Evolutionary conservation across 768 basidiomycete species (phyloP).

Genomic region (Boletus coccyginus): DNA sequence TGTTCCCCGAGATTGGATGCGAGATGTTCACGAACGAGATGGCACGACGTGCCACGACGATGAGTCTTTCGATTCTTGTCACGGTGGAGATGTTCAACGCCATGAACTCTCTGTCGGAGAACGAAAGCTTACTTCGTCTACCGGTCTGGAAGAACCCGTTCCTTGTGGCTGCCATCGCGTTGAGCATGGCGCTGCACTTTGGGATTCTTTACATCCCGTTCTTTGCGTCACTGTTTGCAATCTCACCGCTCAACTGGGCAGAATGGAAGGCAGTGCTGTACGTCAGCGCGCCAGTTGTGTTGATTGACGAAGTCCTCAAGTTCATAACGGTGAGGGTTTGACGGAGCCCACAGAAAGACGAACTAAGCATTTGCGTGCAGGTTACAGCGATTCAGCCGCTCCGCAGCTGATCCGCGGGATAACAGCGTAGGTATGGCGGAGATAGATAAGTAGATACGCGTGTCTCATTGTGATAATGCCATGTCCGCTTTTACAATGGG

Average conservation of each 20-base stretch:
- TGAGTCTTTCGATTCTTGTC: conserved; percentile 94
- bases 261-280: conserved; percentile 95
- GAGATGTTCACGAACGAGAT: conserved; percentile 91
- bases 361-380: conserved; percentile 29
- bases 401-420: conserved; percentile 38
- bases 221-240: conserved; percentile 89
- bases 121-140: conserved; percentile 84
- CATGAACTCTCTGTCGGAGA: conserved; percentile 97
- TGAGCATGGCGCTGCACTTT: conserved; percentile 93
- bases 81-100: conserved; percentile 98
- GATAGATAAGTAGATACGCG: background rate
- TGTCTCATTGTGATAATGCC: background rate
- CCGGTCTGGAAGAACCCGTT: conserved; percentile 95
- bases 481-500: background rate
- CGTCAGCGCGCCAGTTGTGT: conserved; percentile 82
- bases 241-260: conserved; percentile 88
- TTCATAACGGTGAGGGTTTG: conserved; percentile 60
- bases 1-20: conserved; percentile 91
- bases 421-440: background rate
- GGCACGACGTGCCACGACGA: conserved; percentile 87
- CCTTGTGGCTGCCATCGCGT: conserved; percentile 81
- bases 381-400: conserved; percentile 58
- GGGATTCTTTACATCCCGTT: conserved; percentile 97
- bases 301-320: conserved; percentile 91
- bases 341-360: background rate